phyloP scores from a whole-genome alignment of 352 stramenopile species.

The Pseudoperonospora humuli region DNA sequence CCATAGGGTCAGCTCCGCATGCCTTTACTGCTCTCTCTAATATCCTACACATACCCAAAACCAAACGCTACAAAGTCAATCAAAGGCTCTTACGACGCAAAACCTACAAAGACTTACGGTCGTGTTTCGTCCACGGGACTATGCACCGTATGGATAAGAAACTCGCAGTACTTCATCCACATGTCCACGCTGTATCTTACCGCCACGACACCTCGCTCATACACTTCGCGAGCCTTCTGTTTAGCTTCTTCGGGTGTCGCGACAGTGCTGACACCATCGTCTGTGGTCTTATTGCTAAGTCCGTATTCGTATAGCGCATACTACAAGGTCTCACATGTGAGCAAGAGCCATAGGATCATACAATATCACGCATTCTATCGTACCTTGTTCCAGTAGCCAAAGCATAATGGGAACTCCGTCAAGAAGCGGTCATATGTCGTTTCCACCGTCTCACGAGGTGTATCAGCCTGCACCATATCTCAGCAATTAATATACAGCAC shows the following conservation, averaged over 20 bases:
- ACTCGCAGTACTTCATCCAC: constrained; percentile 83
- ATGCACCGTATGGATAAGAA: constrained; percentile 52
- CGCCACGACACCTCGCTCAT: constrained; percentile 58
- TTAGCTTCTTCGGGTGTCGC: constrained; percentile 37
- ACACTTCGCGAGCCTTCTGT: constrained; percentile 44
- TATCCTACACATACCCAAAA: constrained; percentile 28
- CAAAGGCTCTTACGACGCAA: neutral
- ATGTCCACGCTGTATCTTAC: constrained; percentile 71
- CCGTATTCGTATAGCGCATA: constrained; percentile 65
- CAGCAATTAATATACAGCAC: neutral
- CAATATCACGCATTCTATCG: neutral
- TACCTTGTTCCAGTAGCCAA: constrained; percentile 86
- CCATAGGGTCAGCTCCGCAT: constrained; percentile 56
- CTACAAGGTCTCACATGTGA: constrained; percentile 18
- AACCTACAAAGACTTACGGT: constrained; percentile 22
- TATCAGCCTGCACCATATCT: constrained; percentile 16
- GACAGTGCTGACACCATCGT: constrained; percentile 29
- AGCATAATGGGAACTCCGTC: constrained; percentile 69
- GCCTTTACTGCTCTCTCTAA: constrained; percentile 48
- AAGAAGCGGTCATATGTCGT: constrained; percentile 68
- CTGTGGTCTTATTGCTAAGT: constrained; percentile 28
- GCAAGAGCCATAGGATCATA: neutral
- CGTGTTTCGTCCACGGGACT: constrained; percentile 56
- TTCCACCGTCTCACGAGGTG: constrained; percentile 47
- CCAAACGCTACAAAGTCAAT: neutral